Percentiles rank a stretch among this genome's conserved stretches.
phyloP scores from a whole-genome alignment of 176 grass and related monocot species.

The Triticum aestivum region IWGSC_CS_RefSeq_v2.1 NC_057800.1:21374489-21374988 shows the following conservation, averaged over 20 bases:
- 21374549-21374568: too few species aligned
- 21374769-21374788: not conserved
- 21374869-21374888: not conserved
- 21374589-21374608: too few species aligned
- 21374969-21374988: not conserved
- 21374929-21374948: not conserved
- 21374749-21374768: not conserved
- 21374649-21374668: too few species aligned
- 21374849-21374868: not conserved
- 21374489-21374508: not conserved
- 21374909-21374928: not conserved
- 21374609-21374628: too few species aligned
- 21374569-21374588: too few species aligned
- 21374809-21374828: constrained; percentile 38
- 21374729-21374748: too few species aligned
- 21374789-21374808: constrained; percentile 20
- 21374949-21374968: not conserved
- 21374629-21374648: too few species aligned
- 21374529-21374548: too few species aligned
- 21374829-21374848: not conserved
- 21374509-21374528: too few species aligned
- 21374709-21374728: too few species aligned
- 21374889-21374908: not conserved
- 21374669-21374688: too few species aligned
- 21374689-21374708: too few species aligned